A percentile compares a stretch with the other conserved stretches of the same genome.
phyloP scores from a whole-genome alignment of 441 rosid genomes.

The Rhodomyrtus psidioides region DNA sequence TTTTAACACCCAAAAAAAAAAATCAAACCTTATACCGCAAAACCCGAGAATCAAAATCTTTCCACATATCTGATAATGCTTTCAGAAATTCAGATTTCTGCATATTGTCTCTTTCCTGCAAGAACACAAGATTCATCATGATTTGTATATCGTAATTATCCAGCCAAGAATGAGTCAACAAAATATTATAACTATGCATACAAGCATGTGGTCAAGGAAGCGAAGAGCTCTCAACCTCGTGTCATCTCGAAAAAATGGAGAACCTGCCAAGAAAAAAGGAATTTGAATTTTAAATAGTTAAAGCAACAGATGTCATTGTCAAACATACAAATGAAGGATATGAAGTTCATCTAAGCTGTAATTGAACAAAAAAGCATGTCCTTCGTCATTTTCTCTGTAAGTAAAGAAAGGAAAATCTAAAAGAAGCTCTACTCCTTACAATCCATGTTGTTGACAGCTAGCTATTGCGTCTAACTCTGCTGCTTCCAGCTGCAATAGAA shows the following conservation, averaged over 20 bases:
- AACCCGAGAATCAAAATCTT: slow-evolving; percentile 93
- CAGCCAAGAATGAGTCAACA: neutral
- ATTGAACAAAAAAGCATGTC: neutral
- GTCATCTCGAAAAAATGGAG: slow-evolving; percentile 83
- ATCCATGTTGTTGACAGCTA: neutral
- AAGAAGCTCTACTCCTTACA: neutral
- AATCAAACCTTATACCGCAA: slow-evolving; percentile 85
- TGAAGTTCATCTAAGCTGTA: neutral
- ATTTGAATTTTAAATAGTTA: neutral
- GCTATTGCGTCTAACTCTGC: neutral
- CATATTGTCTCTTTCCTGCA: slow-evolving; percentile 95
- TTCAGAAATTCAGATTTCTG: slow-evolving; percentile 97
- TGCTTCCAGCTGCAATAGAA: neutral
- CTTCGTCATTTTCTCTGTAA: neutral
- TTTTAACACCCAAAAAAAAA: neutral
- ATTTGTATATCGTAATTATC: neutral
- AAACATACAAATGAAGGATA: neutral
- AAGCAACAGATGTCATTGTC: slow-evolving; percentile 1
- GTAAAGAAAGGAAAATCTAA: neutral
- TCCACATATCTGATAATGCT: slow-evolving; percentile 99
- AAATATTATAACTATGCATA: slow-evolving; percentile 31
- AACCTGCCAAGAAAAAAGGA: slow-evolving; percentile 50
- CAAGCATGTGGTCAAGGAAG: slow-evolving; percentile 98
- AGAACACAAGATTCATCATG: slow-evolving; percentile 10
- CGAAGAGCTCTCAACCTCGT: slow-evolving; percentile 98